A percentile compares a stretch with the other conserved stretches of the same genome.
Evolutionary conservation across 306 rosid species (phyloP).

Genomic region (Abrus pulchellus): DNA sequence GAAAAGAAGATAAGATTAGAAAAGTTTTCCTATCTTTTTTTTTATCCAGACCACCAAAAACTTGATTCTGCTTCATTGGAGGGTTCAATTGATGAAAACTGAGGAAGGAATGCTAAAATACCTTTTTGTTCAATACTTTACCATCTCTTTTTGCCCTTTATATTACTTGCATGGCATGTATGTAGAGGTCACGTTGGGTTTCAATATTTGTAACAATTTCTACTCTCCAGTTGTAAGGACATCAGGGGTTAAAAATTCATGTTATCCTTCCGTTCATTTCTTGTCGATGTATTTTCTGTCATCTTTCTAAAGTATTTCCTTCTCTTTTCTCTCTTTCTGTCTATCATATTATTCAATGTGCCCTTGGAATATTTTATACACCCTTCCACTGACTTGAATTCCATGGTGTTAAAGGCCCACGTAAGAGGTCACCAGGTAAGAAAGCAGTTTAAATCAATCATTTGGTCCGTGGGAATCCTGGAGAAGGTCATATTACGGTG

Average conservation of each 20-base stretch:
- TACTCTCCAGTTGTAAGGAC: slow-evolving; percentile 9
- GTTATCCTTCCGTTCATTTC: slow-evolving; percentile 8
- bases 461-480: slow-evolving; percentile 91
- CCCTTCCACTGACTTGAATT: slow-evolving; percentile 54
- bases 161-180: slow-evolving; percentile 13
- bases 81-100: slow-evolving; percentile 36
- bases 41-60: not conserved
- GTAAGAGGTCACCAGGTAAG: slow-evolving; percentile 96
- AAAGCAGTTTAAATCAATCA: slow-evolving; percentile 69
- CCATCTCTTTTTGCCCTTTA: slow-evolving; percentile 10
- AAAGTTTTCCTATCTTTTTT: too few relatives aligned
- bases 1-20: too few relatives aligned
- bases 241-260: not conserved
- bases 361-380: slow-evolving; percentile 10
- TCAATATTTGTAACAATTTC: slow-evolving; percentile 8
- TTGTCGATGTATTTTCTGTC: not conserved
- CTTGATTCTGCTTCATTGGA: not conserved
- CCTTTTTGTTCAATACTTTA: not conserved
- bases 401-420: slow-evolving; percentile 73
- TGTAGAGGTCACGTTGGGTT: not conserved
- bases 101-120: not conserved
- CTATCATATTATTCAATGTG: not conserved
- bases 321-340: not conserved
- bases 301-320: slow-evolving; percentile 1
- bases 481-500: slow-evolving; percentile 89